Evolutionary conservation across 192 early-diverging fungal species (phyloP).

Genomic region (Dissophora globulifera): DNA sequence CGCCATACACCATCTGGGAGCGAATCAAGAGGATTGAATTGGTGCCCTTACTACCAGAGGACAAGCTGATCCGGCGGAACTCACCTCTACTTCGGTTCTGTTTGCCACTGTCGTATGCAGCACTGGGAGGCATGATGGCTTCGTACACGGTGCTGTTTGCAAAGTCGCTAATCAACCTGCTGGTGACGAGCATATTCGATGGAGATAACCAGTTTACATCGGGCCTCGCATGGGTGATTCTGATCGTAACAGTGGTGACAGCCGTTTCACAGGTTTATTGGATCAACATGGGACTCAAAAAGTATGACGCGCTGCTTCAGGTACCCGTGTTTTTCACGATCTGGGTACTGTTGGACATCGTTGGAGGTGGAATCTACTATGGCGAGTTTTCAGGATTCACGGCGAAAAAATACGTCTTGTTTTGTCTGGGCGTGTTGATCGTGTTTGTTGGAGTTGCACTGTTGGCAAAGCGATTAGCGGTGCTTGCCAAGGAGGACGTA

Average conservation of each 20-base stretch:
- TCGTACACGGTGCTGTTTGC: constrained; percentile 83
- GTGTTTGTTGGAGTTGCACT: constrained; percentile 81
- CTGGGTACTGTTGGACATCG: constrained; percentile 85
- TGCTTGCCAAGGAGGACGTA: constrained; percentile 53
- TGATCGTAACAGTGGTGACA: constrained; percentile 77
- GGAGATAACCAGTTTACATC: constrained; percentile 80
- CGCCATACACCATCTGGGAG: constrained; percentile 15
- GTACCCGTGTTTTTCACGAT: constrained; percentile 86
- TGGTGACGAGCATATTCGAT: constrained; percentile 70
- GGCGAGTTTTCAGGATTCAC: constrained; percentile 77
- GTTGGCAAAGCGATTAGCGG: constrained; percentile 68
- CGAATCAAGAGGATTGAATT: constrained; percentile 34
- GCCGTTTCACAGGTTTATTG: constrained; percentile 84
- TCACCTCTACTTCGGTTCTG: constrained; percentile 63
- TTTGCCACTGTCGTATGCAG: constrained; percentile 78
- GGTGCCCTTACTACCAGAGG: constrained; percentile 55
- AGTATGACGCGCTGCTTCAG: constrained; percentile 85
- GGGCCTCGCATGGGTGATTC: constrained; percentile 72
- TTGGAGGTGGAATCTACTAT: constrained; percentile 86
- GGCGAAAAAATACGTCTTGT: constrained; percentile 70
- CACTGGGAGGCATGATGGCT: constrained; percentile 81
- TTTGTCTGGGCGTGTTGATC: constrained; percentile 71
- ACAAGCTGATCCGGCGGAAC: constrained; percentile 55
- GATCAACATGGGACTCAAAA: constrained; percentile 83
- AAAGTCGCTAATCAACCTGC: constrained; percentile 81